These are phyloP conservation scores for Aspergillus awamori DNA, from an alignment of 2,329 filamentous ascomycete species.

Conservation along the genomic window DNA sequence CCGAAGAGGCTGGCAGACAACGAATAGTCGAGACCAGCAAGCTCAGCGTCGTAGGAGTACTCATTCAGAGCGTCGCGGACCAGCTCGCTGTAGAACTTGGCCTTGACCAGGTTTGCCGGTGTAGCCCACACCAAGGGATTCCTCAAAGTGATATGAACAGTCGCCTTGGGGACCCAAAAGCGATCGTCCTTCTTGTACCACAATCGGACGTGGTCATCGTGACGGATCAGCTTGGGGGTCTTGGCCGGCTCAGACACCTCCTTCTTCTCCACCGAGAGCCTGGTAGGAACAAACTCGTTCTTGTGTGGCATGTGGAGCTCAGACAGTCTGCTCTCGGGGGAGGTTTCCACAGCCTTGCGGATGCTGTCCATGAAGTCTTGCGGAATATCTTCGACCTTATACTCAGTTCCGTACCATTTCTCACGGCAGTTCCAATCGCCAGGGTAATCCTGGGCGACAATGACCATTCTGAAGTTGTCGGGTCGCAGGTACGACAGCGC, in stretches of 20 bases:
- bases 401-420: constrained; percentile 98
- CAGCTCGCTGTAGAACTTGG: constrained; percentile 78
- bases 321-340: constrained; percentile 61
- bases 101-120: constrained; percentile 75
- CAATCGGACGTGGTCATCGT: constrained; percentile 76
- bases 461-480: constrained; percentile 84
- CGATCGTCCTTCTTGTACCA: constrained; percentile 99
- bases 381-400: constrained; percentile 79
- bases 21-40: constrained; percentile 83
- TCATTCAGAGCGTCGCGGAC: constrained; percentile 87
- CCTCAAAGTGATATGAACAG: constrained; percentile 76
- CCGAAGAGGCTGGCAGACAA: constrained; percentile 74
- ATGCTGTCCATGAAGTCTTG: constrained; percentile 73
- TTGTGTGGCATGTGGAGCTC: constrained; percentile 84
- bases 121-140: constrained; percentile 79
- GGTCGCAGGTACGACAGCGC: constrained; percentile 74
- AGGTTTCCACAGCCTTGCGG: constrained; percentile 62
- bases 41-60: constrained; percentile 93
- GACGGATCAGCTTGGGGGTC: constrained; percentile 78
- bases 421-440: constrained; percentile 86
- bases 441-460: constrained; percentile 81
- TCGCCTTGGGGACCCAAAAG: constrained; percentile 97
- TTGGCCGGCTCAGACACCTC: constrained; percentile 75
- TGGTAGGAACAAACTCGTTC: constrained; percentile 94
- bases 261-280: constrained; percentile 93